A percentile compares a stretch with the other conserved stretches of the same genome.
Conservation (phyloP, 2,329 filamentous ascomycete genomes). For the Fusarium tricinctum region DNA sequence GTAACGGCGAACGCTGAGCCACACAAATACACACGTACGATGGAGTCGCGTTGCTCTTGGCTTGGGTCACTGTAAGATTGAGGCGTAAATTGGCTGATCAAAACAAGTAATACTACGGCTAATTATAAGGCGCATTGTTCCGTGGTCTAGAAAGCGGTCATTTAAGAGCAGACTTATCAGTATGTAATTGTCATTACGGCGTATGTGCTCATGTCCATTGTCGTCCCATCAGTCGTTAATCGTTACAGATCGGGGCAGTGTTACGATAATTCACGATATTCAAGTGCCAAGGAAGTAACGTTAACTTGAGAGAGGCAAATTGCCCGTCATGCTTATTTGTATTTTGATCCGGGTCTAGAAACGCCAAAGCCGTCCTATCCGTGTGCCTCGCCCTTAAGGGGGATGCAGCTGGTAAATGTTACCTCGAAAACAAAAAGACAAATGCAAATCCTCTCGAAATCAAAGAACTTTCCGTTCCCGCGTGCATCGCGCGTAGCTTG, state of each 20-base stretch:
- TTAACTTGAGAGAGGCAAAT: slow-evolving; percentile 34
- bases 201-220: neutral
- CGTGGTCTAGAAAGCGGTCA: neutral
- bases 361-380: slow-evolving; percentile 35
- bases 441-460: slow-evolving; percentile 38
- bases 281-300: slow-evolving; percentile 25
- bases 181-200: neutral
- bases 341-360: slow-evolving; percentile 38
- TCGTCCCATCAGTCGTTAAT: neutral
- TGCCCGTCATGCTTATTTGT: slow-evolving; percentile 38
- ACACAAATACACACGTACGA: slow-evolving; percentile 30
- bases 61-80: slow-evolving; percentile 5
- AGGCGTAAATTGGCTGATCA: neutral
- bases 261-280: slow-evolving; percentile 23
- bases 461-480: slow-evolving; percentile 25
- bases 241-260: slow-evolving; percentile 18
- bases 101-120: neutral
- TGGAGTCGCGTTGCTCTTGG: slow-evolving; percentile 17
- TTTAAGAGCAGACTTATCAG: neutral
- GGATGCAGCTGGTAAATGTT: slow-evolving; percentile 5
- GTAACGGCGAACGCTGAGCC: slow-evolving; percentile 39
- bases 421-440: slow-evolving; percentile 28
- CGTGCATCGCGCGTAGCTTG: slow-evolving; percentile 32
- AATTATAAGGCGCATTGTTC: no score
- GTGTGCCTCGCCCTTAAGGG: slow-evolving; percentile 20